These are phyloP conservation scores for Penicillium sp. DNA, from an alignment of 2,329 filamentous ascomycete species.

Conservation along the genomic window DNA sequence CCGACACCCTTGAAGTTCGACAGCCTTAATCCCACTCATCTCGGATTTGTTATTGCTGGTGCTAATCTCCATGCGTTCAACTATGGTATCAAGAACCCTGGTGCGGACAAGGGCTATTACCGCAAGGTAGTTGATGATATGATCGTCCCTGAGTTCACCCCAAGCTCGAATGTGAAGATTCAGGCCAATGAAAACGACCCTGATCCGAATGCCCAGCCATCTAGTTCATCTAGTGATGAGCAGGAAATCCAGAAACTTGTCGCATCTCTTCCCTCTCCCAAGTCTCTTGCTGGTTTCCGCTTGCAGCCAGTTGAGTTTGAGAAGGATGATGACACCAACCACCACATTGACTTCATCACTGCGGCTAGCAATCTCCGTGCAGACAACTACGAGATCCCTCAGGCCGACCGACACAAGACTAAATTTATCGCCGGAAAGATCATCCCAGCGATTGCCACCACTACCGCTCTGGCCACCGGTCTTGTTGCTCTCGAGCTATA, in stretches of 20 bases:
- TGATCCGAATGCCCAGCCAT: slow-evolving; percentile 72
- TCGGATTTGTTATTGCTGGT: slow-evolving; percentile 80
- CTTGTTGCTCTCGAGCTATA: slow-evolving; percentile 89
- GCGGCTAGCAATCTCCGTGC: slow-evolving; percentile 94
- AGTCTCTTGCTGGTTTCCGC: slow-evolving; percentile 81
- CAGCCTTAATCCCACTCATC: slow-evolving; percentile 76
- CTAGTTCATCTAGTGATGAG: slow-evolving; percentile 63
- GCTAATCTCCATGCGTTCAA: slow-evolving; percentile 97
- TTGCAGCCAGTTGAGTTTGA: slow-evolving; percentile 92
- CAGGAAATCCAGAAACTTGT: slow-evolving; percentile 73
- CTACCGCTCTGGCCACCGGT: slow-evolving; percentile 91
- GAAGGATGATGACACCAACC: slow-evolving; percentile 96
- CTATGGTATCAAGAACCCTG: slow-evolving; percentile 89
- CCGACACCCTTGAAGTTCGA: slow-evolving; percentile 91
- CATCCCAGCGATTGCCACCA: slow-evolving; percentile 96
- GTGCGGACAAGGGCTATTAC: slow-evolving; percentile 68
- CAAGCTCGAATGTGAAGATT: slow-evolving; percentile 89
- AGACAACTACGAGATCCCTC: slow-evolving; percentile 95
- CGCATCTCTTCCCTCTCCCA: slow-evolving; percentile 71
- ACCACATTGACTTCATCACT: slow-evolving; percentile 99
- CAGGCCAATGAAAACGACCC: slow-evolving; percentile 94
- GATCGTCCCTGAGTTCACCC: slow-evolving; percentile 92
- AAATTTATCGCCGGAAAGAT: slow-evolving; percentile 99
- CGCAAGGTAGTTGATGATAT: slow-evolving; percentile 80
- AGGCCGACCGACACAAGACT: slow-evolving; percentile 92